Conservation (phyloP, 106 monocot species). For the Dioscorea zingiberensis region DNA sequence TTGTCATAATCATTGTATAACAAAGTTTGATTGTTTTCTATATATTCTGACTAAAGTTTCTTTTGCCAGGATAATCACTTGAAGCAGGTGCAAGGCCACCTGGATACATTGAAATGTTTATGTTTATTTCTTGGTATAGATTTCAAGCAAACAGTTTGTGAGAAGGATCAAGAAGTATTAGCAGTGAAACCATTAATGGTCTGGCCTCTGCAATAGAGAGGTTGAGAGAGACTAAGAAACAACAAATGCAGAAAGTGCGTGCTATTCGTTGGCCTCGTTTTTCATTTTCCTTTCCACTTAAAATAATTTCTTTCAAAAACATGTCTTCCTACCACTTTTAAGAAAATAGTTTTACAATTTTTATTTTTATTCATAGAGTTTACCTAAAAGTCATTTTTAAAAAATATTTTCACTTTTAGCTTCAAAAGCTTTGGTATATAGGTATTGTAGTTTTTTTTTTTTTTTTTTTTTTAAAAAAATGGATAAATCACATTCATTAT, state of each 20-base stretch:
- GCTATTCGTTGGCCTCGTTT: no score
- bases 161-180: conserved; percentile 32
- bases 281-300: no score
- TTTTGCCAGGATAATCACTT: conserved; percentile 34
- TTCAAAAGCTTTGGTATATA: no score
- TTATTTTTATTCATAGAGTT: no score
- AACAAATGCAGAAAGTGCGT: conserved; percentile 83
- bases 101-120: conserved; percentile 37
- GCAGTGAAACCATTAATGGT: conserved; percentile 43
- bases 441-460: no score
- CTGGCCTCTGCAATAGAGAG: conserved; percentile 33
- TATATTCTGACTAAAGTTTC: conserved; percentile 9
- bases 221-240: conserved; percentile 47
- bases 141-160: conserved; percentile 36
- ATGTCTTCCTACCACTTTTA: no score
- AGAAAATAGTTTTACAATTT: no score
- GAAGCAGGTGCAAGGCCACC: conserved; percentile 34
- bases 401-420: no score
- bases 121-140: conserved; percentile 55
- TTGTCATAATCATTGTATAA: neutral
- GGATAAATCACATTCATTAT: no score
- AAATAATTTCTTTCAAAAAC: no score
- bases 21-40: neutral
- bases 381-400: no score
- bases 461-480: no score